Evolutionary conservation across 768 basidiomycete species (phyloP).

Genomic region (Phanerochaete sordida): DNA sequence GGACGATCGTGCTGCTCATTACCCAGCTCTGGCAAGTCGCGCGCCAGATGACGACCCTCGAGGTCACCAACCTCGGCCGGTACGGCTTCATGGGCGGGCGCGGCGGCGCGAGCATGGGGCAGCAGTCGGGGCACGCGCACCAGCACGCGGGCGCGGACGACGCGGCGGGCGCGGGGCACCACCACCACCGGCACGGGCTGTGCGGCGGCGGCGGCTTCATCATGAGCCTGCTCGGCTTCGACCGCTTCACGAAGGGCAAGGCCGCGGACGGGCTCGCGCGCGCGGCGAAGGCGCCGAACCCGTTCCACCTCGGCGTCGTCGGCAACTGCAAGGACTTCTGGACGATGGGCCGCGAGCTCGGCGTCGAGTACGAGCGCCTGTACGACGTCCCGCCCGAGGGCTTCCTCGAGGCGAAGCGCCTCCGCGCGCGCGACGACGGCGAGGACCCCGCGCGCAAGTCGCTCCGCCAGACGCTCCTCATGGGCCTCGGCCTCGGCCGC

Average conservation of each 20-base stretch:
- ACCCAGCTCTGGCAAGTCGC: conserved; percentile 91
- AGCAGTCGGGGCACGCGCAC: conserved; percentile 82
- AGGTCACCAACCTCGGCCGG: conserved; percentile 91
- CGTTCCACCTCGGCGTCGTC: conserved; percentile 81
- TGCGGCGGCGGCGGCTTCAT: conserved; percentile 59
- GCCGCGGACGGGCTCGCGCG: conserved; percentile 83
- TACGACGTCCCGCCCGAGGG: conserved; percentile 90
- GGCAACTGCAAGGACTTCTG: conserved; percentile 94
- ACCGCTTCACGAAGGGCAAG: conserved; percentile 89
- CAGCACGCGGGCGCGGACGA: conserved; percentile 36
- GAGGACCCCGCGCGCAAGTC: conserved; percentile 45
- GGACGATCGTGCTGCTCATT: conserved; percentile 85
- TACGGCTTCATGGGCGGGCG: conserved; percentile 98
- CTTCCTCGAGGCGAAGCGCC: conserved; percentile 68
- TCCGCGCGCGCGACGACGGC: conserved; percentile 54
- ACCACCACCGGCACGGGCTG: conserved; percentile 34
- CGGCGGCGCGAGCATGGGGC: conserved; percentile 58
- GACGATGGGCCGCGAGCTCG: conserved; percentile 79
- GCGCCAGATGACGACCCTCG: conserved; percentile 93
- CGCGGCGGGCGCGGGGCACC: conserved; percentile 27
- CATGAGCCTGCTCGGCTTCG: conserved; percentile 88
- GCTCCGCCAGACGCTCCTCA: conserved; percentile 50
- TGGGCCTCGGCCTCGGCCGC: conserved; percentile 50
- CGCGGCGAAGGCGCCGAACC: conserved; percentile 77
- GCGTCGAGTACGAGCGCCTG: conserved; percentile 85